Percentiles rank a stretch among this genome's conserved stretches.
Evolutionary conservation across 345 rosid genomes (phyloP).

Genomic region (Physaria fendleri): DNA sequence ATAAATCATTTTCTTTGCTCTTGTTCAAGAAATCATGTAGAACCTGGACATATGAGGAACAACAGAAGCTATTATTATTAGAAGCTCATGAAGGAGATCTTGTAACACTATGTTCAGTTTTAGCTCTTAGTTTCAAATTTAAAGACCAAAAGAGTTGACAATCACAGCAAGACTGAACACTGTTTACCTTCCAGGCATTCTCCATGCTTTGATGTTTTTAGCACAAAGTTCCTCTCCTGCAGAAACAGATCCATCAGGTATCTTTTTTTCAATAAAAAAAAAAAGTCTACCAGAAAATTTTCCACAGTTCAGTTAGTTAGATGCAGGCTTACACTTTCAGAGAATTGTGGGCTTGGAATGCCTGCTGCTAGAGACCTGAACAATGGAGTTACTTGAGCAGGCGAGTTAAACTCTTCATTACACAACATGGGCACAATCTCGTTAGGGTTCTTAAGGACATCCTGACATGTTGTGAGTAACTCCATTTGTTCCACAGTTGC

Average conservation of each 20-base stretch:
- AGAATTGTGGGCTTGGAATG: constrained; percentile 92
- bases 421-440: constrained; percentile 41
- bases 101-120: neutral
- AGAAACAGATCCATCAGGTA: constrained; percentile 30
- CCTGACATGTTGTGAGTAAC: constrained; percentile 34
- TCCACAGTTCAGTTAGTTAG: neutral
- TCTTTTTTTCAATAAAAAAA: neutral
- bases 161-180: too few species aligned
- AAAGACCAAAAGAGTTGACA: too few species aligned
- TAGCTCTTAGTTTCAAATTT: neutral
- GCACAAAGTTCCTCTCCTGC: too few species aligned
- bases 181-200: constrained; percentile 99
- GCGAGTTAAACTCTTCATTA: constrained; percentile 58
- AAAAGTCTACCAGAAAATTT: neutral
- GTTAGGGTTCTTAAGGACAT: constrained; percentile 29
- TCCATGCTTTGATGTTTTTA: constrained; percentile 92
- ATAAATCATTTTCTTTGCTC: constrained; percentile 54
- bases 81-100: neutral
- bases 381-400: constrained; percentile 78
- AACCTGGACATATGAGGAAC: constrained; percentile 41
- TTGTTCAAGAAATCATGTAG: constrained; percentile 67
- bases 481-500: constrained; percentile 36
- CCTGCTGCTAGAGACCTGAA: constrained; percentile 97
- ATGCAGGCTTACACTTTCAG: constrained; percentile 79
- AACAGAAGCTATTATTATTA: neutral